These are phyloP conservation scores for Podospora didyma DNA, from an alignment of 495 filamentous ascomycete genomes.

Conservation along the genomic window DNA sequence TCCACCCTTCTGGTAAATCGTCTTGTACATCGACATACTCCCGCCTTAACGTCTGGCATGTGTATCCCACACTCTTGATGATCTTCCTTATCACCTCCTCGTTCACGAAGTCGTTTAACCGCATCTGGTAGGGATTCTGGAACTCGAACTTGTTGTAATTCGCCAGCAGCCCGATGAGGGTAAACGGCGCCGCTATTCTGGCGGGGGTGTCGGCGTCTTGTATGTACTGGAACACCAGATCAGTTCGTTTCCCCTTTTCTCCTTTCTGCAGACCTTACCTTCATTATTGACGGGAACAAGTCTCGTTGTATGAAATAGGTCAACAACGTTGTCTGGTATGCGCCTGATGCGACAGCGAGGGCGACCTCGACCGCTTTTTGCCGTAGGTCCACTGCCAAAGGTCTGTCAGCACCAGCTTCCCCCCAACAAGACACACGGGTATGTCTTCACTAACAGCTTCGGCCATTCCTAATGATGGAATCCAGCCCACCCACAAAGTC, in stretches of 20 bases:
- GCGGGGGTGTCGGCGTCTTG: conserved; percentile 68
- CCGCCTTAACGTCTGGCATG: conserved; percentile 61
- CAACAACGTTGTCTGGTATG: conserved; percentile 87
- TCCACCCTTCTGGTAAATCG: conserved; percentile 90
- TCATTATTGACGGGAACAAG: conserved; percentile 91
- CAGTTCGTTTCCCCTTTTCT: not conserved
- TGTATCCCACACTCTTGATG: conserved; percentile 64
- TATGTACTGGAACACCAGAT: conserved; percentile 57
- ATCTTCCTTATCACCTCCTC: conserved; percentile 82
- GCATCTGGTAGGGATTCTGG: conserved; percentile 91
- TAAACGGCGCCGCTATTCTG: conserved; percentile 68
- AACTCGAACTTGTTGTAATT: conserved; percentile 99
- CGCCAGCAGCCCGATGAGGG: conserved; percentile 80
- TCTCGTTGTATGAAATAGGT: conserved; percentile 96
- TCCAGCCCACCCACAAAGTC: conserved; percentile 86
- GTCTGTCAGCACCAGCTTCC: not conserved
- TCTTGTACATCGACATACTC: conserved; percentile 88
- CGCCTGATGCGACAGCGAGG: conserved; percentile 81
- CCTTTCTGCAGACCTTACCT: conserved; percentile 63
- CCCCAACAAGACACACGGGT: not conserved
- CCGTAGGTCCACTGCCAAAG: conserved; percentile 59
- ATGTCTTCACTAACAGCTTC: conserved; percentile 51
- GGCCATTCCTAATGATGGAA: conserved; percentile 71
- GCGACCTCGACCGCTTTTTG: conserved; percentile 77
- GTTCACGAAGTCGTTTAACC: conserved; percentile 97